Conservation (phyloP, 345 rosid genomes). For the Jatropha curcas region DNA sequence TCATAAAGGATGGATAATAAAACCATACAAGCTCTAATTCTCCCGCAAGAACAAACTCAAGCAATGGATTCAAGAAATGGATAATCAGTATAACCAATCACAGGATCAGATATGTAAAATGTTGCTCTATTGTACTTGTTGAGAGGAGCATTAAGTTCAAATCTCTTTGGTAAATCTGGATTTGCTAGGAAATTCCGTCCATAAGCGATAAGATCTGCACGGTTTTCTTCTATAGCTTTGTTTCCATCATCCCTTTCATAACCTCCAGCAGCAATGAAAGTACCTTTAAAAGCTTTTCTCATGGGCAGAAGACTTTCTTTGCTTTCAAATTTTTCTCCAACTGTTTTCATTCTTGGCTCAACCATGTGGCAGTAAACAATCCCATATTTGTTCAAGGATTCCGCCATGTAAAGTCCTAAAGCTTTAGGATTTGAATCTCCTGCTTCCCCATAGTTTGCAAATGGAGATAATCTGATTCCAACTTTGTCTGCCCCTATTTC, state of each 20-base stretch:
- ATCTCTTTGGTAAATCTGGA: conserved; percentile 73
- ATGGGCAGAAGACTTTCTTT: conserved; percentile 48
- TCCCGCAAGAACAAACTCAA: too few species aligned
- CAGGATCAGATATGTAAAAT: conserved; percentile 50
- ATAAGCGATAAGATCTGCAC: conserved; percentile 57
- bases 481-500: conserved; percentile 77
- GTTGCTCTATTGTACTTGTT: conserved; percentile 53
- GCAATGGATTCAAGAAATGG: conserved; percentile 29
- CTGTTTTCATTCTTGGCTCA: conserved; percentile 56
- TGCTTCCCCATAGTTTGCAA: conserved; percentile 46
- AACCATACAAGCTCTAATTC: too few species aligned
- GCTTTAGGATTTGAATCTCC: conserved; percentile 66
- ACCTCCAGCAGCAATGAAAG: conserved; percentile 65
- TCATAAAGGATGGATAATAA: too few species aligned
- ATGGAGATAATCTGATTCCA: conserved; percentile 68
- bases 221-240: conserved; percentile 42
- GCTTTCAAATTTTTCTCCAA: conserved; percentile 27
- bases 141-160: conserved; percentile 52
- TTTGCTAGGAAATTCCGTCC: conserved; percentile 25
- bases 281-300: conserved; percentile 68
- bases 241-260: conserved; percentile 53
- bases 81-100: conserved; percentile 69
- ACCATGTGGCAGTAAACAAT: conserved; percentile 71
- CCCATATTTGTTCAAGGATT: conserved; percentile 52
- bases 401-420: conserved; percentile 59